phyloP scores from a whole-genome alignment of 257 asterid genomes.

The Paulownia fortunei region DNA sequence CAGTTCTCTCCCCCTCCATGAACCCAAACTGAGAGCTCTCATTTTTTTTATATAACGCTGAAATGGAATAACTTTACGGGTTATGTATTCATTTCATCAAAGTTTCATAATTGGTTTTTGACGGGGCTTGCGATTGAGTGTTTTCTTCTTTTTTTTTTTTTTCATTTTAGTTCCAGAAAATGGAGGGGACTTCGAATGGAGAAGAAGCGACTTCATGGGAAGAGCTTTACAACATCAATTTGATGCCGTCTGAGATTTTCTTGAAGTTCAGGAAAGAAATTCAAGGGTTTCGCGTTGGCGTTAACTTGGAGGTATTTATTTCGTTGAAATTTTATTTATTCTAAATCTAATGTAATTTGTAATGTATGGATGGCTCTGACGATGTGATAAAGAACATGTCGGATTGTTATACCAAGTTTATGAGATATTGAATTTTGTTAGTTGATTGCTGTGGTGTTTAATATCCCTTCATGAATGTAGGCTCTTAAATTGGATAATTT shows the following conservation, averaged over 20 bases:
- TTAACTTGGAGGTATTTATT: slow-evolving; percentile 78
- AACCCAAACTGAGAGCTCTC: neutral
- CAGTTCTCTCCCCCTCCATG: neutral
- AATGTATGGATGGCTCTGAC: neutral
- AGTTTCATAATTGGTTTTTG: neutral
- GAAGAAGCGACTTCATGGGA: slow-evolving; percentile 84
- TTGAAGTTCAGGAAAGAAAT: slow-evolving; percentile 80
- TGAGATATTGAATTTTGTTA: slow-evolving; percentile 5
- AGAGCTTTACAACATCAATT: slow-evolving; percentile 84
- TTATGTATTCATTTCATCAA: neutral
- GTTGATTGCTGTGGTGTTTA: neutral
- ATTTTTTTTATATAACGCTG: neutral
- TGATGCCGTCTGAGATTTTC: slow-evolving; percentile 87
- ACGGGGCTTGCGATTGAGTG: neutral
- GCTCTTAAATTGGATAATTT: neutral
- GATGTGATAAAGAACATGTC: neutral
- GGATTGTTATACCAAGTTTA: slow-evolving; percentile 1
- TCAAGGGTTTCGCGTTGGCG: slow-evolving; percentile 81
- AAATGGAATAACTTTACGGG: neutral
- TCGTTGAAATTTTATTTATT: no score
- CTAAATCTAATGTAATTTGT: no score
- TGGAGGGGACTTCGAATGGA: slow-evolving; percentile 68
- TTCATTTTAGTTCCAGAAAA: slow-evolving; percentile 28
- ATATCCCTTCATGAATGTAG: neutral
- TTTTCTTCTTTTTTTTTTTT: neutral